Conservation (phyloP, 352 stramenopile species). For the Globisporangium yorkense region DNA sequence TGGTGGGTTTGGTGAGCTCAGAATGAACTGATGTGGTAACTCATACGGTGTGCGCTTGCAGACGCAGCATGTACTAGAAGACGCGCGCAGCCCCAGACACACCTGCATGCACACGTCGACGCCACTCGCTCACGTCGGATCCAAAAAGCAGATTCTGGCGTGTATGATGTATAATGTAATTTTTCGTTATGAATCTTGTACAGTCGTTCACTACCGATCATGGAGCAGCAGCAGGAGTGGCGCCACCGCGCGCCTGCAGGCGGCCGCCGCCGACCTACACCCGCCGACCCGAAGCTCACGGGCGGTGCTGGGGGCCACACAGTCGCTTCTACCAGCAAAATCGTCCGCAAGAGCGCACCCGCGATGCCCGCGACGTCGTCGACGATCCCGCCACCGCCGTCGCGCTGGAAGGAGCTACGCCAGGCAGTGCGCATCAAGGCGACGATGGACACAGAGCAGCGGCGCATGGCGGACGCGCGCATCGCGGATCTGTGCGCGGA, state of each 20-base stretch:
- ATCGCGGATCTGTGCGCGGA: constrained; percentile 71
- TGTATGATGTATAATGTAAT: neutral
- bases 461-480: constrained; percentile 16
- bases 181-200: neutral
- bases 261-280: neutral
- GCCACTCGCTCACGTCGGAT: too few species aligned
- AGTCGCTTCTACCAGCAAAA: constrained; percentile 10
- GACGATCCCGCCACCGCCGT: constrained; percentile 9
- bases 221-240: constrained; percentile 14
- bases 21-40: too few species aligned
- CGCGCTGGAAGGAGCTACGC: constrained; percentile 63
- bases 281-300: too few species aligned
- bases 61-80: constrained; percentile 40
- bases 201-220: neutral
- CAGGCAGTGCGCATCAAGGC: constrained; percentile 56
- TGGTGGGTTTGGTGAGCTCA: too few species aligned
- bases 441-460: constrained; percentile 30
- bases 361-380: neutral
- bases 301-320: constrained; percentile 6
- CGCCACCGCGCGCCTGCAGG: constrained; percentile 3
- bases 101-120: neutral
- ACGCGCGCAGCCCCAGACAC: neutral
- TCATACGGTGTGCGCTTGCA: constrained; percentile 6
- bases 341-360: constrained; percentile 11
- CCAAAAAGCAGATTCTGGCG: too few species aligned